These are phyloP conservation scores for Mycena crocata DNA, from an alignment of 768 basidiomycete genomes.

Conservation along the genomic window DNA sequence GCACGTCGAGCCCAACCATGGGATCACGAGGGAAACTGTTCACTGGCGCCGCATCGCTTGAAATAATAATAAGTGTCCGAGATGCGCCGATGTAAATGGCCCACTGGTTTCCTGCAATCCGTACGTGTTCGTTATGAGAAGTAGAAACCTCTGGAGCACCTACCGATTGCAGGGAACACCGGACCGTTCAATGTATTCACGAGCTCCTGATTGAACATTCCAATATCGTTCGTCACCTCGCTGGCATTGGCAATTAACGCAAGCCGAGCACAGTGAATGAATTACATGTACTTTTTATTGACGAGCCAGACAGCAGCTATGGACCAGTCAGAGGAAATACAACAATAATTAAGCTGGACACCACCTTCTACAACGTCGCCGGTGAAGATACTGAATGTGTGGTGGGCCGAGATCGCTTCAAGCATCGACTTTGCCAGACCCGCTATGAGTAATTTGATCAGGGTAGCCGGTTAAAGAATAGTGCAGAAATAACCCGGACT, in stretches of 20 bases:
- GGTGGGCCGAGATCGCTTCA: conserved; percentile 50
- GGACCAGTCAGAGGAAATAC: background rate
- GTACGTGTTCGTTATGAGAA: background rate
- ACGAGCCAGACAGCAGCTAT: conserved; percentile 65
- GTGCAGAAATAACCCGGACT: conserved; percentile 47
- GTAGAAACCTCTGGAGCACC: conserved; percentile 15
- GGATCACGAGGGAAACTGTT: conserved; percentile 69
- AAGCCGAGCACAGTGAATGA: too few species aligned
- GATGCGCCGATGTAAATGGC: conserved; percentile 31
- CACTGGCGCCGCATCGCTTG: conserved; percentile 67
- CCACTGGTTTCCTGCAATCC: conserved; percentile 63
- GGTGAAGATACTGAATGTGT: conserved; percentile 68
- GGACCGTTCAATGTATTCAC: conserved; percentile 51
- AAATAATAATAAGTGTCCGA: background rate
- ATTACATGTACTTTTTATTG: conserved; percentile 55
- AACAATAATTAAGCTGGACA: background rate
- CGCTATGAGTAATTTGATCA: background rate
- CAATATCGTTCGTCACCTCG: conserved; percentile 57
- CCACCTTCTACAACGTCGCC: conserved; percentile 73
- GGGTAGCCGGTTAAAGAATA: background rate
- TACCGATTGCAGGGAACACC: conserved; percentile 65
- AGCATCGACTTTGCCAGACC: conserved; percentile 64
- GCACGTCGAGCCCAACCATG: conserved; percentile 48
- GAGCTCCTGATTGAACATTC: conserved; percentile 61
- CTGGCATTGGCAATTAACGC: conserved; percentile 37